Evolutionary conservation across 2,329 filamentous ascomycete species (phyloP).

Genomic region (Coleophoma cylindrospora): DNA sequence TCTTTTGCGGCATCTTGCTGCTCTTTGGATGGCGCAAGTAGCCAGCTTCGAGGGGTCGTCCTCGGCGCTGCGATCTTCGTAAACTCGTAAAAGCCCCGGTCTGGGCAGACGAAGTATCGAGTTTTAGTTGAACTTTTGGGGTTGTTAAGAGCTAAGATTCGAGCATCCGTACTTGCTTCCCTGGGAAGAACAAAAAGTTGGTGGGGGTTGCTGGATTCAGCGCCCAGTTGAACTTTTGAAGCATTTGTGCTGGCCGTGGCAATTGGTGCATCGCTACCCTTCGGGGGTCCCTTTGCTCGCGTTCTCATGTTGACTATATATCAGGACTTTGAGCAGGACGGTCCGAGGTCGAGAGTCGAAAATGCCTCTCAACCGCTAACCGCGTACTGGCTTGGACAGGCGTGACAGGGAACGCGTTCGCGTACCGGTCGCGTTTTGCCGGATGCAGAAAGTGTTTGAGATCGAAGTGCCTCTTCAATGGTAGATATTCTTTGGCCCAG

Average conservation of each 20-base stretch:
- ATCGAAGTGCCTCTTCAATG: too few relatives aligned
- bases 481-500: too few relatives aligned
- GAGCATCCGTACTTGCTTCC: conserved; percentile 45
- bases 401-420: too few relatives aligned
- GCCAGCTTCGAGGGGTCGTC: conserved; percentile 54
- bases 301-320: conserved; percentile 18
- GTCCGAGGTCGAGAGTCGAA: too few relatives aligned
- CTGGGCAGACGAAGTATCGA: conserved; percentile 58
- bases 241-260: conserved; percentile 19
- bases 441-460: too few relatives aligned
- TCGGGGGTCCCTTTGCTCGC: conserved; percentile 18
- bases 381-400: too few relatives aligned
- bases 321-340: too few relatives aligned
- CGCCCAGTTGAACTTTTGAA: conserved; percentile 22
- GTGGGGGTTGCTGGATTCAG: conserved; percentile 35
- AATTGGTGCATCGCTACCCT: conserved; percentile 11
- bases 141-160: conserved; percentile 55
- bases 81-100: conserved; percentile 61
- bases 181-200: conserved; percentile 58
- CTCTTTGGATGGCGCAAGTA: conserved; percentile 33
- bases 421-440: too few relatives aligned
- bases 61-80: conserved; percentile 50
- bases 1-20: conserved; percentile 15
- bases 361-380: too few relatives aligned
- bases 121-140: conserved; percentile 49